Conservation (phyloP, 1,284 basidiomycete species). For the Exobasidium cylindrosporum region DNA sequence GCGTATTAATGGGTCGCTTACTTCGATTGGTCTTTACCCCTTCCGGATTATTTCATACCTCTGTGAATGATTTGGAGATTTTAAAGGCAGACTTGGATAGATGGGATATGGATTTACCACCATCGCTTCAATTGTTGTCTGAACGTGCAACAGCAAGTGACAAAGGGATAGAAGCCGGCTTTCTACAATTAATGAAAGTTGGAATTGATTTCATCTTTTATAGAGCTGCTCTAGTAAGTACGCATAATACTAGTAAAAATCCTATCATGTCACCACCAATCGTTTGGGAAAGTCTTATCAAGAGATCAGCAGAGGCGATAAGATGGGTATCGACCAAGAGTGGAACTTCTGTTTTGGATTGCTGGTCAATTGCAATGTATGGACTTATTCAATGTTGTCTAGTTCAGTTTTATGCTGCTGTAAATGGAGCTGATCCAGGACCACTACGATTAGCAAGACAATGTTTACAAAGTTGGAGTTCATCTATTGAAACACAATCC, state of each 20-base stretch:
- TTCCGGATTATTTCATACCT: not conserved
- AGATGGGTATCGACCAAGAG: not conserved
- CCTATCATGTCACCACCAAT: not conserved
- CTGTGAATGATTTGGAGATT: not conserved
- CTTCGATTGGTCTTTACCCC: not conserved
- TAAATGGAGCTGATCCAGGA: not conserved
- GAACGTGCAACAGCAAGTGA: not conserved
- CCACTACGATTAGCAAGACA: not conserved
- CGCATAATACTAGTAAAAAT: not conserved
- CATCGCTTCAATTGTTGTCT: not conserved
- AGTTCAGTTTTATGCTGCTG: not conserved
- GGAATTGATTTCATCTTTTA: constrained; percentile 1
- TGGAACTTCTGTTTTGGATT: not conserved
- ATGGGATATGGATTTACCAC: not conserved
- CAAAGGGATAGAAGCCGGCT: not conserved
- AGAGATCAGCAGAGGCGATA: not conserved
- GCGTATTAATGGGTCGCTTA: not conserved
- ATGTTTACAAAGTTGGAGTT: not conserved
- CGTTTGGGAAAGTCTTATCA: not conserved
- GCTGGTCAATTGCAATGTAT: not conserved
- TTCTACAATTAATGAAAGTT: not conserved
- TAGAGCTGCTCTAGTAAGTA: not conserved
- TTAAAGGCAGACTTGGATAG: not conserved
- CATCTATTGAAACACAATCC: not conserved
- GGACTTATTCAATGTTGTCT: constrained; percentile 4